Base-by-base conservation (phyloP, 768 basidiomycete genomes). In the Calocybe cyanea region DNA sequence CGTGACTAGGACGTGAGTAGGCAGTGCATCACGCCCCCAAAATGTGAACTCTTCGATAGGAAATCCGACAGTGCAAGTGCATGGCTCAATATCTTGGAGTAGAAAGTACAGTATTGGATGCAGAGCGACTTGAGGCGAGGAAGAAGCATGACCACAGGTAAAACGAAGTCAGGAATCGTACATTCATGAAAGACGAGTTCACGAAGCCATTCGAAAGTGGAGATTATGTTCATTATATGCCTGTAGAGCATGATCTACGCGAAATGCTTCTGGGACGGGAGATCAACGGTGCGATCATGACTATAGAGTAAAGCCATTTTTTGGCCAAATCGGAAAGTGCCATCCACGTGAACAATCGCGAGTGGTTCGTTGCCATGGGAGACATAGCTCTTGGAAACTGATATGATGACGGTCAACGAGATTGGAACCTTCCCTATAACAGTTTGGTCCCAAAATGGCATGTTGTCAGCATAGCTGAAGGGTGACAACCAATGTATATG, bases 21-120 rank as follows among this genome's bases (percentile, higher is more conserved):
- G n/a, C n/a, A 37, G 24, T 10, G 39, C 25, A 28, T 28, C 25
- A 28, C 11, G 51, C 44, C 65, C 66, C 41, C 66, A 34, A 41
- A 77, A 56, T 14, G 66, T 67, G 21, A 77, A 67, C 15, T 71
- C 63, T 1, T 64, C 72, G 48, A 77, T 67, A 9, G 72, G 70
- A 13, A 75, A 65, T 15, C 57, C 52, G n/a, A 61, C 52, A 36
- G 61, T 58, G 42, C 57, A 51, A 25, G 41, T 41, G 23, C 54
- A 50, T 8, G 43, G 35, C 20, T 54, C 52, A 4, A 48, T 15
- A 23, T 25, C 39, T 9, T 51, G 33, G 3, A 46, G 15, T 5
- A 71, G 71, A 28, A 11, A 11, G 25, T 28, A 28, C 25, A 28
- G 38, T 69, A 64, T 38, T 74, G 71, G 45, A 76, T 60, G 20